Conservation (phyloP, 1,284 basidiomycete genomes). For the Ganoderma lucidum region DNA sequence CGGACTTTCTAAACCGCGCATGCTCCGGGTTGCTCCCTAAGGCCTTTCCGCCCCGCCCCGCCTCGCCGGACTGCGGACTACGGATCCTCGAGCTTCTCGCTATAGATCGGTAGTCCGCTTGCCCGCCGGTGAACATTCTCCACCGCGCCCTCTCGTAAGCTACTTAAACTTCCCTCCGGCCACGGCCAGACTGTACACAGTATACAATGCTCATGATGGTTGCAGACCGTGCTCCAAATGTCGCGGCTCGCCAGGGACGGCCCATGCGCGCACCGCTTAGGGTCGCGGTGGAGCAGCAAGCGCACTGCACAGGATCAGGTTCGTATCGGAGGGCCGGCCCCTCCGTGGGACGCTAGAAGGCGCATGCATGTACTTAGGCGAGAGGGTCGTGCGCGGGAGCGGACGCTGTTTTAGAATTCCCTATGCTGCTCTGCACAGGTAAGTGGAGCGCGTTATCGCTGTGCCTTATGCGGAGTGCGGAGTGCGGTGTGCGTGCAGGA, state of each 20-base stretch:
- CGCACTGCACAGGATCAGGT: not conserved
- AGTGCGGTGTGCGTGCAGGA: not conserved
- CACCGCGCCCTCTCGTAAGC: not conserved
- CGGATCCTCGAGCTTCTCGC: not conserved
- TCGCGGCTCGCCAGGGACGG: not conserved
- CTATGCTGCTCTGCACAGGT: not conserved
- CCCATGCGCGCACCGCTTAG: not conserved
- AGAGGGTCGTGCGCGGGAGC: conserved; percentile 1
- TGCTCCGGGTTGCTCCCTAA: no score
- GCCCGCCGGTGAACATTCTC: not conserved
- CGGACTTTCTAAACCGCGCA: not conserved
- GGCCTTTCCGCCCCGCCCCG: no score
- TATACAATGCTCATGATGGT: not conserved
- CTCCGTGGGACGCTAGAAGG: not conserved
- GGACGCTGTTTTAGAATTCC: no score
- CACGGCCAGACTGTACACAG: not conserved
- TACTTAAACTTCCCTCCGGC: not conserved
- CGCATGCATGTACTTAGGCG: not conserved
- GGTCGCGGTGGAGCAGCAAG: not conserved
- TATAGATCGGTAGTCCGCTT: not conserved
- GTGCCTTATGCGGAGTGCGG: not conserved
- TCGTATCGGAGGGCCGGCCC: not conserved
- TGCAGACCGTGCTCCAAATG: not conserved
- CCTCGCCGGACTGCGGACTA: not conserved
- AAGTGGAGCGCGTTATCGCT: not conserved